Conservation (phyloP, 768 basidiomycete genomes). For the Pulveroboletus sp. region DNA sequence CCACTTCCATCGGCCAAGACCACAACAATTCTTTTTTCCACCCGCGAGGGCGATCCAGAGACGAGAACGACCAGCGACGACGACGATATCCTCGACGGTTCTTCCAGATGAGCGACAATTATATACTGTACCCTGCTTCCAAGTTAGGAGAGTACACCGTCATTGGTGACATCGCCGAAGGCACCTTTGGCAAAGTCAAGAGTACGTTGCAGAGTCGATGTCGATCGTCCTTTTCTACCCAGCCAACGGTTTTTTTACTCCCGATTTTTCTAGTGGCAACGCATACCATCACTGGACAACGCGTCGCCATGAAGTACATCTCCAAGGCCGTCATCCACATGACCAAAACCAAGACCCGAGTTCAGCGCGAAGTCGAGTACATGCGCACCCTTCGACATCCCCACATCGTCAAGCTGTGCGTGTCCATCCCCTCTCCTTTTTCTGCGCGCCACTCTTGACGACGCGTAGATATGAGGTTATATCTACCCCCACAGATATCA, state of each 20-base stretch:
- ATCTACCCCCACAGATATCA: conserved; percentile 92
- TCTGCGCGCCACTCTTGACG: conserved; percentile 6
- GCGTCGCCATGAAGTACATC: conserved; percentile 97
- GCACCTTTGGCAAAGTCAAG: conserved; percentile 99
- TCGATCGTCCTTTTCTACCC: conserved; percentile 13
- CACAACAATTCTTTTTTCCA: conserved; percentile 24
- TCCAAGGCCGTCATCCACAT: conserved; percentile 91
- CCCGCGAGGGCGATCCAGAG: not conserved
- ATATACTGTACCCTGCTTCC: conserved; percentile 48
- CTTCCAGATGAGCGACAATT: conserved; percentile 26
- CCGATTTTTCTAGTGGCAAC: conserved; percentile 65
- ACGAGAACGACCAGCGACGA: conserved; percentile 4
- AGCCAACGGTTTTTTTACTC: conserved; percentile 14
- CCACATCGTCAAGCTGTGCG: conserved; percentile 96
- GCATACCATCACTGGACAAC: conserved; percentile 92
- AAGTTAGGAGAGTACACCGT: conserved; percentile 92
- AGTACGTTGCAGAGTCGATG: conserved; percentile 53
- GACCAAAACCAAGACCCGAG: conserved; percentile 88
- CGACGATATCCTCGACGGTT: conserved; percentile 7
- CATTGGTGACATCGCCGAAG: conserved; percentile 86
- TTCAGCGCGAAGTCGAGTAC: conserved; percentile 95
- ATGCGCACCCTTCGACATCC: conserved; percentile 92
- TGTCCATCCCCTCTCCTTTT: conserved; percentile 4
- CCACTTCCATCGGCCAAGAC: conserved; percentile 21
- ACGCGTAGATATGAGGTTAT: conserved; percentile 77